Conservation (phyloP, 108 stramenopile genomes). For the Licmophora abbreviata region DNA sequence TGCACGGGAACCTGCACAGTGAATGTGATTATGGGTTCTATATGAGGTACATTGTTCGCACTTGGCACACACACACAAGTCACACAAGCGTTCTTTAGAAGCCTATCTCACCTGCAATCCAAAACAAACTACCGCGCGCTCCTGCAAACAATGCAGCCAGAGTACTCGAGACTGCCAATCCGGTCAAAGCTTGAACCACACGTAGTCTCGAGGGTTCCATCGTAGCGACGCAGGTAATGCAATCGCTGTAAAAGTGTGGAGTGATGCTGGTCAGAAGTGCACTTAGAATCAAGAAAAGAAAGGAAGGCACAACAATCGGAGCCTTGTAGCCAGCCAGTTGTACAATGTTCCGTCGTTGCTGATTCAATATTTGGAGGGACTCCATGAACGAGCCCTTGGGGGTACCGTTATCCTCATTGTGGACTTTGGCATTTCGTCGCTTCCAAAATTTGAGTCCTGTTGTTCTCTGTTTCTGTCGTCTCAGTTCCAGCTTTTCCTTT, state of each 20-base stretch:
- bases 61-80: not conserved
- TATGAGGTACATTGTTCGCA: not conserved
- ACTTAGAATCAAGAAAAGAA: constrained; percentile 58
- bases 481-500: not conserved
- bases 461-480: not conserved
- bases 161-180: constrained; percentile 44
- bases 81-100: constrained; percentile 1
- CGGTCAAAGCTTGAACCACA: constrained; percentile 41
- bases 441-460: not conserved
- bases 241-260: constrained; percentile 64
- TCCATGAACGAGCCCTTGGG: constrained; percentile 12
- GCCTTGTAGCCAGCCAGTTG: constrained; percentile 71
- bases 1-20: constrained; percentile 48
- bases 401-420: not conserved
- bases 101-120: constrained; percentile 83
- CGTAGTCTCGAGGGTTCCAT: constrained; percentile 23
- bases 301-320: constrained; percentile 54
- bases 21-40: constrained; percentile 1
- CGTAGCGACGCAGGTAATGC: constrained; percentile 64
- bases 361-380: constrained; percentile 39
- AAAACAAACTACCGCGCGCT: constrained; percentile 70
- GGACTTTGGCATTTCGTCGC: no score
- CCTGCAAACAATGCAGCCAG: constrained; percentile 75
- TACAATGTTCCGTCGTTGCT: constrained; percentile 63
- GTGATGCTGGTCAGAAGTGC: constrained; percentile 70